These are phyloP conservation scores for Blastocystis sp. DNA, from an alignment of 352 stramenopile species.

Conservation along the genomic window DNA sequence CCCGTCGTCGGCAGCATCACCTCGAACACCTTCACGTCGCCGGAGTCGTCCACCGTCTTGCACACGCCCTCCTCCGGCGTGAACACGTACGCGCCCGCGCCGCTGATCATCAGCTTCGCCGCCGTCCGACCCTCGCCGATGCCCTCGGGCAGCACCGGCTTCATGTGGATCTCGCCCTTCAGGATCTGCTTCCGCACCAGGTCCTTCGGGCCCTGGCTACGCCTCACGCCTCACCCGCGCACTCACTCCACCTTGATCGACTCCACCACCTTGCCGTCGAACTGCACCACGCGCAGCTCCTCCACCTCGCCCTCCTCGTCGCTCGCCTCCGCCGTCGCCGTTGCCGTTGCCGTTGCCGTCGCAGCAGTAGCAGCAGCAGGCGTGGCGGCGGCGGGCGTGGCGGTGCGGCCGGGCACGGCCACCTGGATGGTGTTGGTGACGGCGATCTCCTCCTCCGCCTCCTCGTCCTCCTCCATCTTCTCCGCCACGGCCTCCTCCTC, in stretches of 20 bases:
- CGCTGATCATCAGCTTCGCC: background rate
- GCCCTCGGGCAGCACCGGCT: background rate
- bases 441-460: background rate
- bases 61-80: slow-evolving; percentile 5
- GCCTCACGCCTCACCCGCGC: background rate
- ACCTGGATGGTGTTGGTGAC: background rate
- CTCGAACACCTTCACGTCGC: slow-evolving; percentile 7
- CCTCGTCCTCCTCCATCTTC: background rate
- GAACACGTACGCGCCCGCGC: slow-evolving; percentile 14
- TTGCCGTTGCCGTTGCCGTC: background rate
- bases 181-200: slow-evolving; percentile 9
- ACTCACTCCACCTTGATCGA: slow-evolving; percentile 2
- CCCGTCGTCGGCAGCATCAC: slow-evolving; percentile 1
- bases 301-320: slow-evolving; percentile 38
- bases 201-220: slow-evolving; percentile 10
- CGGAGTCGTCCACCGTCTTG: slow-evolving; percentile 12
- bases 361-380: background rate
- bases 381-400: background rate
- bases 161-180: slow-evolving; percentile 23
- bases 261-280: slow-evolving; percentile 19
- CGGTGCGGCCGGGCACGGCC: background rate
- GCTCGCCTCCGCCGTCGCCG: background rate
- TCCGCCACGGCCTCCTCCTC: slow-evolving; percentile 70
- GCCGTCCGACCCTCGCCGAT: background rate
- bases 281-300: slow-evolving; percentile 29